phyloP scores from a whole-genome alignment of 2,329 filamentous ascomycete species.

The Leptographium lundbergii region DNA sequence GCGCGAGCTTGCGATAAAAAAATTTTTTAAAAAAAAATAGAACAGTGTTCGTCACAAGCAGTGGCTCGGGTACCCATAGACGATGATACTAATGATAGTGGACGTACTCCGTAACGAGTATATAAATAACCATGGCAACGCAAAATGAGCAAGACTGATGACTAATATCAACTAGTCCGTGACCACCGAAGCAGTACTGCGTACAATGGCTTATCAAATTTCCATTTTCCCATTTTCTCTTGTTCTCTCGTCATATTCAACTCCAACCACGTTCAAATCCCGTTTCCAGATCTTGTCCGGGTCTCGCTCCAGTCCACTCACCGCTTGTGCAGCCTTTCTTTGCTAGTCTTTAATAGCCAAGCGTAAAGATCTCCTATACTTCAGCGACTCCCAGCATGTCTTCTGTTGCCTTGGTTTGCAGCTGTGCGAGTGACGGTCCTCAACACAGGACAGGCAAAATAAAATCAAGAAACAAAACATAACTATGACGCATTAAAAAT shows the following conservation, averaged over 20 bases:
- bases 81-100: neutral
- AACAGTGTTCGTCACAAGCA: too few species aligned
- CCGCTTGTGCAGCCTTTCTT: neutral
- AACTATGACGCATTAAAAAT: neutral
- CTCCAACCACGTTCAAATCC: neutral
- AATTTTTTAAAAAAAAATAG: too few species aligned
- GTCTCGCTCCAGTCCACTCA: neutral
- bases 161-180: too few species aligned
- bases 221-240: neutral
- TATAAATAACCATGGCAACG: too few species aligned
- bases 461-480: neutral
- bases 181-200: too few species aligned
- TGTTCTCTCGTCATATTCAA: neutral
- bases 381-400: neutral
- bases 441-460: neutral
- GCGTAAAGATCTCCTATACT: neutral
- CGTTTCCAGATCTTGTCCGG: neutral
- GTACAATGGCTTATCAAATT: neutral
- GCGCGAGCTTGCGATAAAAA: too few species aligned
- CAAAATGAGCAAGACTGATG: too few species aligned
- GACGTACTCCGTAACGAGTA: too few species aligned
- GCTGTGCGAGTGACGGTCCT: neutral
- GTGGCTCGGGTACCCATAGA: too few species aligned
- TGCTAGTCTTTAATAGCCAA: neutral
- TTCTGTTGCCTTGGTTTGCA: neutral